Evolutionary conservation across 2,329 filamentous ascomycete species (phyloP).

Genomic region (Aspergillus pseudotamarii): DNA sequence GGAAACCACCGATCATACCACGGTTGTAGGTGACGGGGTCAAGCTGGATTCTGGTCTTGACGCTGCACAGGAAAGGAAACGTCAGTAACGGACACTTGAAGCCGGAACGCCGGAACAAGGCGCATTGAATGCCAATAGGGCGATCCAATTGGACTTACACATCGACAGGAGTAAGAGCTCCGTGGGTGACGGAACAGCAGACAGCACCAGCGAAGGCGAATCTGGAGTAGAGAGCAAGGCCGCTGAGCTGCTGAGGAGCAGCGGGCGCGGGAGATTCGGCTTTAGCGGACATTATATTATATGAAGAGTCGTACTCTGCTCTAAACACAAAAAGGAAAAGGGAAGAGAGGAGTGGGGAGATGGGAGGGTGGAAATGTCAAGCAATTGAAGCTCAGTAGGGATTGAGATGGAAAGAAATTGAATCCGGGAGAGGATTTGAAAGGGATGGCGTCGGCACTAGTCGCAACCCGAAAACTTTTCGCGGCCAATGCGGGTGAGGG

Average conservation of each 20-base stretch:
- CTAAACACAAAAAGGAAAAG: conserved; percentile 21
- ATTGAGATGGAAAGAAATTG: conserved; percentile 22
- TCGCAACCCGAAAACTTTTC: conserved; percentile 38
- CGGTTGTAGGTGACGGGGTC: conserved; percentile 87
- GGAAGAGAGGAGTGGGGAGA: conserved; percentile 18
- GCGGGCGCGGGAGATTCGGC: conserved; percentile 48
- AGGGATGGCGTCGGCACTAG: conserved; percentile 30
- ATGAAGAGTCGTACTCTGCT: conserved; percentile 14
- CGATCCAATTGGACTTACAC: conserved; percentile 70
- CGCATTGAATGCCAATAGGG: conserved; percentile 6
- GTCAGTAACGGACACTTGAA: background rate
- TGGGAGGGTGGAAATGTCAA: conserved; percentile 12
- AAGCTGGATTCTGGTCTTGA: conserved; percentile 95
- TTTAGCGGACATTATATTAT: conserved; percentile 41
- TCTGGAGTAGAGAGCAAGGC: conserved; percentile 81
- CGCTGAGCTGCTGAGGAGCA: conserved; percentile 53
- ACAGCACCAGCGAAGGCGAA: conserved; percentile 97
- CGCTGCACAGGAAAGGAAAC: conserved; percentile 56
- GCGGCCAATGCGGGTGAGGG: conserved; percentile 28
- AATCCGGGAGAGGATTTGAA: conserved; percentile 28
- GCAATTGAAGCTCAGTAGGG: conserved; percentile 24
- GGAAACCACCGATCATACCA: conserved; percentile 83
- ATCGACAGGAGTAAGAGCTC: conserved; percentile 95
- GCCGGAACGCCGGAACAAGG: background rate
- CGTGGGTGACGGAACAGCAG: conserved; percentile 98